Base-by-base conservation (phyloP, 225 moss, liverwort and hornwort species). In the Marchantia polymorpha region DNA sequence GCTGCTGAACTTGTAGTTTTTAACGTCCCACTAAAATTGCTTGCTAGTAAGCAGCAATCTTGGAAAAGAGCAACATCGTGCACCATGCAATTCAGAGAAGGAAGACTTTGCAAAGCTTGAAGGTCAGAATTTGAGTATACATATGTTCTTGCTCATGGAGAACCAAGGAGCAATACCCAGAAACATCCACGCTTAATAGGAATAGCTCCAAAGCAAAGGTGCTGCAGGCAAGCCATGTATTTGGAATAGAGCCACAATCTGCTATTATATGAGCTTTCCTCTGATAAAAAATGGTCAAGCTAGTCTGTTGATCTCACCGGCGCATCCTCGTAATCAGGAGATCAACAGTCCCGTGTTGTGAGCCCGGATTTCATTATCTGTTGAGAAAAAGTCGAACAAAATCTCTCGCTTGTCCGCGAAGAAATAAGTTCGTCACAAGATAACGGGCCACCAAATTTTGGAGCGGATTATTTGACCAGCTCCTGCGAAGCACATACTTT, bases 281-380 rank as follows among this genome's bases (percentile, higher is more conserved):
- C 19, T 69, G 29, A n/a, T 12, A 6, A 23, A 64, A 64, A 8
- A 9, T 64, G 64, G 64, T 25, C 27, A 27, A 64, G 23, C 25
- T 0, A 11, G 64, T 64, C 0, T 26, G 25, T 39, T 39, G 27
- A n/a, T 50, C 74, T 16, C 19, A 74, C 74, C 74, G 74, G 4
- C 74, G 74, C 74, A 74, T 74, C 53, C 27, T 74, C 54, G 27
- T n/a, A 23, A 52, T 27, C 23, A 22, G 55, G 17, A 55, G 47
- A 70, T 74, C 74, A 53, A 55, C 74, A 14, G 29, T 11, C 4
- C 27, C 54, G 5, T 25, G 15, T 10, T 55, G 53, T 52, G n/a
- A 49, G 30, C 51, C 74, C 12, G 54, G 29, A 74, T 74, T 29
- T 53, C 74, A 74, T 74, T 16, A 10, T 74, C 52, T 8, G 0